Evolutionary conservation across 257 asterid genomes (phyloP).

Genomic region (Forsythia viridissima): DNA sequence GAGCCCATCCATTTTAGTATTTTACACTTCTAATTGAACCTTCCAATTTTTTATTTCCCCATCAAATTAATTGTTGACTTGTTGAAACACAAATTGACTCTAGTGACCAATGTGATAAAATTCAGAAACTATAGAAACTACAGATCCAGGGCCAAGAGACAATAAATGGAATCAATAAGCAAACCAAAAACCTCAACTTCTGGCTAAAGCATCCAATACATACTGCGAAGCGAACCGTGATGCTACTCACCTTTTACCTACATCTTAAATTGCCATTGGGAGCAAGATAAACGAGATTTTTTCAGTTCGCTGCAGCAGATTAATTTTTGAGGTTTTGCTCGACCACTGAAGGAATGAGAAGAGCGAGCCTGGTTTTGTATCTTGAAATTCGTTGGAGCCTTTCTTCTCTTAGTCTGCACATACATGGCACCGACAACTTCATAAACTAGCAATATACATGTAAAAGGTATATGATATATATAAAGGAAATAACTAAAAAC

Average conservation of each 20-base stretch:
- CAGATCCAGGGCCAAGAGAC: neutral
- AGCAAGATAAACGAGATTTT: neutral
- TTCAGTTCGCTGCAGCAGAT: slow-evolving; percentile 43
- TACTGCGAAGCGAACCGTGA: neutral
- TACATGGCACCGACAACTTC: slow-evolving; percentile 7
- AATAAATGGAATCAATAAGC: neutral
- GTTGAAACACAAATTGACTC: neutral
- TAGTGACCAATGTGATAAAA: neutral
- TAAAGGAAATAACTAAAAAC: too few species aligned
- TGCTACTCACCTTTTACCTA: neutral
- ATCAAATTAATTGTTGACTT: too few species aligned
- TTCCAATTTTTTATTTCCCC: too few species aligned
- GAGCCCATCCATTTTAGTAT: too few species aligned
- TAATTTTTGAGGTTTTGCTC: slow-evolving; percentile 67
- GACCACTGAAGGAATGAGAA: slow-evolving; percentile 76
- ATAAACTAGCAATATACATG: neutral
- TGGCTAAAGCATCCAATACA: neutral
- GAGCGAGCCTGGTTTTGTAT: slow-evolving; percentile 78
- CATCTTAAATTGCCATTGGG: neutral
- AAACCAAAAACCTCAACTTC: neutral
- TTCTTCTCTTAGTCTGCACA: slow-evolving; percentile 82
- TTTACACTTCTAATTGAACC: too few species aligned
- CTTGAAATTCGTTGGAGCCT: slow-evolving; percentile 69
- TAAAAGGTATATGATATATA: too few species aligned
- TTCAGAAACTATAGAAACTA: neutral